Evolutionary conservation across 495 filamentous ascomycete species (phyloP), one percentile per base, ranked within the genome.

Genomic region (Letharia lupina): DNA sequence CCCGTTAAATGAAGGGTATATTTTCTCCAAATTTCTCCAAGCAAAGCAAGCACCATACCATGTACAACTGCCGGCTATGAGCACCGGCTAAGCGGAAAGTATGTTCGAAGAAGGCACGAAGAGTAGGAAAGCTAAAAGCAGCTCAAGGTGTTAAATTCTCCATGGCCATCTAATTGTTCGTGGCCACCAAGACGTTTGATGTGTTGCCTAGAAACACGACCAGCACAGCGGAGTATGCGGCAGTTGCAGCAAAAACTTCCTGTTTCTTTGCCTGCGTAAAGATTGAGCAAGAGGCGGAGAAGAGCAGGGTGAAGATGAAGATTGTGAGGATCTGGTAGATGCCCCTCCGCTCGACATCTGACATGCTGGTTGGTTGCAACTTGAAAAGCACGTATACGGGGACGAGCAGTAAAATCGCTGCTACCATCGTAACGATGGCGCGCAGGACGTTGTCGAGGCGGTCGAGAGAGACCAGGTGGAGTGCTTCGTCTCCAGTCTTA

Each of bases 121-220:
- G 4, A 37, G 33, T 10, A 18, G 39, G 11, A 13, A 12, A 28
- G 37, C 9, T 48, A 52, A 28, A 5, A 41, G 1, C 41, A 42
- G 20, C 12, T 16, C 28, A 23, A 6, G 1, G 23, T 28, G 23
- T 28, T 28, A 1, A 28, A 28, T 28, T 28, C 23, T 28, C 23
- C 23, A 28, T 28, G 23, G 41, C 8, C 39, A n/a, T 20, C 31
- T 13, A 61, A 9, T 15, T 45, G 2, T 61, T 20, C 28, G 12
- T 44, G 33, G 39, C 8, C 40, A 48, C 28, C 37, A 50, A 20
- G 23, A 37, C 57, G 28, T 66, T 60, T n/a, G 54, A 58, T 35
- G 64, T 68, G 45, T 69, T 72, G 13, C 69, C 71, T 13, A 73
- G 65, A 40, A 74, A 73, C 8, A 74, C 69, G 0, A 74, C 71